Percentiles rank a stretch among this genome's conserved stretches.
Evolutionary conservation across 768 basidiomycete species (phyloP).

Genomic region (Pisolithus tinctorius): DNA sequence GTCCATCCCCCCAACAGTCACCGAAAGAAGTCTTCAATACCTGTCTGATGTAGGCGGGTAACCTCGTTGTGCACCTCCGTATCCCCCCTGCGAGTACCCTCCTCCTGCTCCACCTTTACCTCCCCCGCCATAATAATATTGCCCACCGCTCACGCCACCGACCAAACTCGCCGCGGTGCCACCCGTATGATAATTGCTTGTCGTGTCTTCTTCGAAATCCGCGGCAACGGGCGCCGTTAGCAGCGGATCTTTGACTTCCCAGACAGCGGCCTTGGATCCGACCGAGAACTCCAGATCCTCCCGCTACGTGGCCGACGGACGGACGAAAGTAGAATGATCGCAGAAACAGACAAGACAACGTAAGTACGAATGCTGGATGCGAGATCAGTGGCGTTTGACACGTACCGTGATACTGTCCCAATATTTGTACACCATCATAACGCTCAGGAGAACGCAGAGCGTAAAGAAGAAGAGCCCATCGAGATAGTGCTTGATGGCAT

Average conservation of each 20-base stretch:
- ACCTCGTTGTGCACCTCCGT: slow-evolving; percentile 13
- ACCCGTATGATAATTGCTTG: slow-evolving; percentile 50
- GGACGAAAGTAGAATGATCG: neutral
- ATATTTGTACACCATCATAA: slow-evolving; percentile 99
- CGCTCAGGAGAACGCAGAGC: slow-evolving; percentile 87
- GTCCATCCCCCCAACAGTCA: no score
- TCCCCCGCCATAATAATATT: slow-evolving; percentile 43
- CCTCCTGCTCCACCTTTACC: slow-evolving; percentile 8
- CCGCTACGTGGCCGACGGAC: slow-evolving; percentile 34
- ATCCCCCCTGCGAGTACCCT: slow-evolving; percentile 23
- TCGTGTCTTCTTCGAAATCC: slow-evolving; percentile 44
- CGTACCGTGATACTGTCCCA: slow-evolving; percentile 96
- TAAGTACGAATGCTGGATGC: neutral
- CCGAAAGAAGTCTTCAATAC: slow-evolving; percentile 27
- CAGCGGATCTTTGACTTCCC: slow-evolving; percentile 97
- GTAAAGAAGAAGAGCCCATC: slow-evolving; percentile 98
- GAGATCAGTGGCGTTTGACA: slow-evolving; percentile 8
- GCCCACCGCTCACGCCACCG: slow-evolving; percentile 68
- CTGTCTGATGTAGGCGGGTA: slow-evolving; percentile 46
- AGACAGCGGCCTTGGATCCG: slow-evolving; percentile 91
- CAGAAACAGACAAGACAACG: slow-evolving; percentile 2
- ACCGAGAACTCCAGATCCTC: slow-evolving; percentile 99
- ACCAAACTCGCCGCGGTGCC: slow-evolving; percentile 47
- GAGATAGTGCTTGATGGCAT: slow-evolving; percentile 96
- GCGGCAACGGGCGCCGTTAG: slow-evolving; percentile 39